Evolutionary conservation across 768 basidiomycete species (phyloP).

Genomic region (Cyclocybe cylindracea): DNA sequence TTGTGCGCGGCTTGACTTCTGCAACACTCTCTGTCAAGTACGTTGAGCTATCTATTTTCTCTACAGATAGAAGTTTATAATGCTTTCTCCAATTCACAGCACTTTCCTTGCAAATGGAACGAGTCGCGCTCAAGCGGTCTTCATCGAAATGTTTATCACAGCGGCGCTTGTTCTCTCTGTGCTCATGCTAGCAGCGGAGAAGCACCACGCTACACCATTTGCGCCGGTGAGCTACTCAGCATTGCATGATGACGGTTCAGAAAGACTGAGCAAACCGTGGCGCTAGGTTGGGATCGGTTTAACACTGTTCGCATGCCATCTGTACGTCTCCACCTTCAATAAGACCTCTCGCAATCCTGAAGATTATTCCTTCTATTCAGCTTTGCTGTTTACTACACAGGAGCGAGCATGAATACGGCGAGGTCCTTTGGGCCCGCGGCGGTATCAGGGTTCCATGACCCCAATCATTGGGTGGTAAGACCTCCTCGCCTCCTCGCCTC

Average conservation of each 20-base stretch:
- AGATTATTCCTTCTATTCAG: conserved; percentile 28
- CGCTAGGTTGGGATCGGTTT: conserved; percentile 62
- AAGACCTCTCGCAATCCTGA: neutral
- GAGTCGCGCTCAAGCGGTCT: conserved; percentile 59
- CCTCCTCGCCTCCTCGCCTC: neutral
- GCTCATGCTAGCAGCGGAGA: conserved; percentile 76
- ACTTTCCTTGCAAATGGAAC: conserved; percentile 46
- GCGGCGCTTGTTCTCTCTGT: conserved; percentile 58
- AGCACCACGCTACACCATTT: conserved; percentile 64
- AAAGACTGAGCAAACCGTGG: conserved; percentile 31
- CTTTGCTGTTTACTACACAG: conserved; percentile 62
- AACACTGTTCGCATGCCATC: conserved; percentile 61
- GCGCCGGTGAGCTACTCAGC: conserved; percentile 50
- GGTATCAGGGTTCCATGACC: conserved; percentile 55
- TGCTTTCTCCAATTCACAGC: conserved; percentile 28
- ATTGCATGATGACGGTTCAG: neutral
- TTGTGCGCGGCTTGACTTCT: conserved; percentile 56
- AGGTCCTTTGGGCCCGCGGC: conserved; percentile 72
- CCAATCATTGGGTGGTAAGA: conserved; percentile 63
- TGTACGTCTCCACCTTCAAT: conserved; percentile 38
- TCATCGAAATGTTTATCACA: conserved; percentile 75
- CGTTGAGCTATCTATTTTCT: conserved; percentile 11
- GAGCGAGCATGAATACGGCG: conserved; percentile 69
- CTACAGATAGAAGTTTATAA: conserved; percentile 5
- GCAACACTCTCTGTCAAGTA: conserved; percentile 58